Evolutionary conservation across 2,329 filamentous ascomycete species (phyloP).

Genomic region (Daldinia eschscholtzii): DNA sequence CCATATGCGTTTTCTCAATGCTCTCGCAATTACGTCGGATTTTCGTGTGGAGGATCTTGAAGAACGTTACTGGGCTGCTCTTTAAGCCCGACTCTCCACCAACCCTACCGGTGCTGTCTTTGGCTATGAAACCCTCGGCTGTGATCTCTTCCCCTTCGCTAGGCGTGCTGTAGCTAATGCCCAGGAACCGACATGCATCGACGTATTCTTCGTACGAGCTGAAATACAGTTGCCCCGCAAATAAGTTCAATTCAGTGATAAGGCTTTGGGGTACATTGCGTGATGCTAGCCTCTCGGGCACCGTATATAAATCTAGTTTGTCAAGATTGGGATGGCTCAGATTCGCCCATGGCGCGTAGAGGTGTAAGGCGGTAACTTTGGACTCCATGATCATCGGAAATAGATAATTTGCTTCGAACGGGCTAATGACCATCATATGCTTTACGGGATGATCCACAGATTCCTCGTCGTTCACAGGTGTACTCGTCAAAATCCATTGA

Average conservation of each 20-base stretch:
- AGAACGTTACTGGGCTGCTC: conserved; percentile 55
- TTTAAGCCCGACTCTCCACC: conserved; percentile 47
- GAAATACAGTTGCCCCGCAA: conserved; percentile 77
- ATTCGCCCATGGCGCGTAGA: conserved; percentile 42
- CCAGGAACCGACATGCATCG: conserved; percentile 64
- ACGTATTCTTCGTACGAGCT: conserved; percentile 66
- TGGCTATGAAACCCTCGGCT: conserved; percentile 54
- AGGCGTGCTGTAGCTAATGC: conserved; percentile 55
- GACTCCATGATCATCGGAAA: conserved; percentile 31
- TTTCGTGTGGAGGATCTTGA: conserved; percentile 54
- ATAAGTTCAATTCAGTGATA: conserved; percentile 69
- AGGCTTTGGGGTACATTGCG: conserved; percentile 31
- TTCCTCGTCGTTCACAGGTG: neutral
- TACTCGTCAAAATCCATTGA: conserved; percentile 43
- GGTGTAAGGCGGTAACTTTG: conserved; percentile 35
- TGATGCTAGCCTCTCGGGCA: conserved; percentile 25
- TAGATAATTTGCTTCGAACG: conserved; percentile 45
- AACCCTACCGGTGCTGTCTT: conserved; percentile 39
- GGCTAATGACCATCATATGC: conserved; percentile 47
- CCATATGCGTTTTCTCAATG: conserved; percentile 60
- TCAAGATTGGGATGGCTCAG: conserved; percentile 34
- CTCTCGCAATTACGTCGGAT: conserved; percentile 55
- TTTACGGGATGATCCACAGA: conserved; percentile 1
- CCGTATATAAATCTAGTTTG: conserved; percentile 41
- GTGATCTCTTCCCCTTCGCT: conserved; percentile 41